phyloP scores from a whole-genome alignment of 2,329 filamentous ascomycete species.

The Laburnicola sp. region DNA sequence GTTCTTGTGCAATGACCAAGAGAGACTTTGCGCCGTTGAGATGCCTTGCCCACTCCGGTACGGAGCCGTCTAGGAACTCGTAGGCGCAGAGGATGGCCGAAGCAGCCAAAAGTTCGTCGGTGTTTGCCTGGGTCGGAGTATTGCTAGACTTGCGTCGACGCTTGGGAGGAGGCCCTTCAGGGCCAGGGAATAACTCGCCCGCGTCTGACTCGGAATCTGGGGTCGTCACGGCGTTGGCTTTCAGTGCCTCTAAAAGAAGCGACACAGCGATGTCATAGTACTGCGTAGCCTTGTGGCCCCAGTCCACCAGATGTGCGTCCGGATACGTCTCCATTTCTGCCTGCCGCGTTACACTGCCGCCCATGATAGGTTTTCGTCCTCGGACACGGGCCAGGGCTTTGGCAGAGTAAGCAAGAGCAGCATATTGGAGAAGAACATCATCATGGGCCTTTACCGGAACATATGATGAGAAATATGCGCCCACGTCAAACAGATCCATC shows the following conservation, averaged over 20 bases:
- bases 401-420: slow-evolving; percentile 63
- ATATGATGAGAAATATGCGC: slow-evolving; percentile 62
- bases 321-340: slow-evolving; percentile 58
- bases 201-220: slow-evolving; percentile 33
- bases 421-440: slow-evolving; percentile 56
- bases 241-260: slow-evolving; percentile 46
- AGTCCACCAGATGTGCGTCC: slow-evolving; percentile 54
- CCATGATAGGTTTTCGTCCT: slow-evolving; percentile 55
- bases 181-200: slow-evolving; percentile 12
- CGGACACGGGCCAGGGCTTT: slow-evolving; percentile 62
- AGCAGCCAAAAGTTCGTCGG: slow-evolving; percentile 65
- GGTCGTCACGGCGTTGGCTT: slow-evolving; percentile 35
- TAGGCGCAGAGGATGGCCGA: slow-evolving; percentile 69
- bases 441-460: slow-evolving; percentile 60
- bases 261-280: slow-evolving; percentile 64
- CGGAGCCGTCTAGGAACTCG: slow-evolving; percentile 68
- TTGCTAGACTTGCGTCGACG: slow-evolving; percentile 51
- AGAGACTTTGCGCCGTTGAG: slow-evolving; percentile 67
- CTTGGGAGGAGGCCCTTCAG: slow-evolving; percentile 32
- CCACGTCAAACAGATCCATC: slow-evolving; percentile 61
- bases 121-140: slow-evolving; percentile 46
- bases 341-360: slow-evolving; percentile 53
- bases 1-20: slow-evolving; percentile 58
- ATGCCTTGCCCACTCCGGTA: slow-evolving; percentile 65
- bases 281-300: slow-evolving; percentile 63